Conservation (phyloP, 768 basidiomycete species). For the Zangia roseola region DNA sequence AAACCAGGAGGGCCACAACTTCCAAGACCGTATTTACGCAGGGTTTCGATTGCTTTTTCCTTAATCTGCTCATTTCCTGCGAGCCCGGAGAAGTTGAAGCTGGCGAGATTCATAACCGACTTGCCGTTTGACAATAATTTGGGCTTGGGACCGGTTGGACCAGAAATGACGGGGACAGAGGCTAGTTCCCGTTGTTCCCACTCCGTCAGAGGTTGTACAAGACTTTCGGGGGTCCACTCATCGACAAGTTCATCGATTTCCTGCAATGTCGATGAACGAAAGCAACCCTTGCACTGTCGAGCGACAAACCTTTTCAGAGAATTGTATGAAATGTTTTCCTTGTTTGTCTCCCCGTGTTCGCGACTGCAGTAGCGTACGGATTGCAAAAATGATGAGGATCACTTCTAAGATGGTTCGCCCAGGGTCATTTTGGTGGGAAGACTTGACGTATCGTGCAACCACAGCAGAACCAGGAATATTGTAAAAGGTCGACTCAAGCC, state of each 20-base stretch:
- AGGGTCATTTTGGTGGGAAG: conserved; percentile 95
- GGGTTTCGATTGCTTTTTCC: conserved; percentile 76
- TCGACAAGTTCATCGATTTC: conserved; percentile 96
- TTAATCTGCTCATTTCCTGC: conserved; percentile 87
- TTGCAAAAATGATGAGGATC: conserved; percentile 82
- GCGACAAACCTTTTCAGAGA: conserved; percentile 78
- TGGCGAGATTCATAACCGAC: conserved; percentile 80
- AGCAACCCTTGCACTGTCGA: not conserved
- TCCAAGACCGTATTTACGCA: conserved; percentile 89
- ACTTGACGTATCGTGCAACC: conserved; percentile 87
- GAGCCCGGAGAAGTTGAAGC: conserved; percentile 89
- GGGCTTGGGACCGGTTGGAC: conserved; percentile 81
- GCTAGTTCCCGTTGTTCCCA: conserved; percentile 68
- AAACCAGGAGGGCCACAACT: conserved; percentile 97
- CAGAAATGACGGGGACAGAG: conserved; percentile 73
- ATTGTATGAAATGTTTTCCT: conserved; percentile 87
- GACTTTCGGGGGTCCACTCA: conserved; percentile 89
- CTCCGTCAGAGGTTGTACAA: conserved; percentile 60
- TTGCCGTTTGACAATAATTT: conserved; percentile 72
- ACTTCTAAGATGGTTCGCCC: conserved; percentile 88
- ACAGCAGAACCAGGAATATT: conserved; percentile 80
- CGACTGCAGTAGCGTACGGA: conserved; percentile 87
- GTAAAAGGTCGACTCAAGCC: conserved; percentile 65
- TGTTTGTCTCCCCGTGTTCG: conserved; percentile 83
- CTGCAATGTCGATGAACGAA: conserved; percentile 37